These are phyloP conservation scores for Candida sp. DNA, from an alignment of 1,139 yeast genomes.

Conservation along the genomic window DNA sequence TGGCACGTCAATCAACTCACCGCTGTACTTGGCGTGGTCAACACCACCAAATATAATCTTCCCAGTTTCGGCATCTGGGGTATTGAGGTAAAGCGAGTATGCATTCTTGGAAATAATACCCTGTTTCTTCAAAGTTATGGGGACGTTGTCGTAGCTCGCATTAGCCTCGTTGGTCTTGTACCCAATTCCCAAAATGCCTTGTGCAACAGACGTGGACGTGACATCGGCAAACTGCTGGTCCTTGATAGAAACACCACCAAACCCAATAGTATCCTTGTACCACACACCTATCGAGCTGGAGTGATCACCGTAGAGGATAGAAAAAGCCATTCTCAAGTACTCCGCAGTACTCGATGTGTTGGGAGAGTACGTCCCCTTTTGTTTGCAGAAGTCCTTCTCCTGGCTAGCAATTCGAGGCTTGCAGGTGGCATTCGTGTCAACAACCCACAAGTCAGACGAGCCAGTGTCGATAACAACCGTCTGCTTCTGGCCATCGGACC, in stretches of 20 bases:
- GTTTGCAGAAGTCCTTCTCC: constrained; percentile 3
- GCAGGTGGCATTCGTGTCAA: constrained; percentile 10
- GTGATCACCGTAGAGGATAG: constrained; percentile 16
- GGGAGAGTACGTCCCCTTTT: constrained; percentile 9
- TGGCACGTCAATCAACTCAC: constrained; percentile 18
- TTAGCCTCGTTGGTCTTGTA: constrained; percentile 12
- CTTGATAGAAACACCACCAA: constrained; percentile 15
- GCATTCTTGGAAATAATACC: constrained; percentile 53
- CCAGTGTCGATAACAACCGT: constrained; percentile 24
- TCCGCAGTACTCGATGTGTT: constrained; percentile 6
- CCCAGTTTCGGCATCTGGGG: constrained; percentile 23
- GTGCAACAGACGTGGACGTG: constrained; percentile 10
- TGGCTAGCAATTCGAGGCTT: neutral
- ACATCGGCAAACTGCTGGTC: constrained; percentile 21
- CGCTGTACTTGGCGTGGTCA: constrained; percentile 30
- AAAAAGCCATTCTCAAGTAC: constrained; percentile 11
- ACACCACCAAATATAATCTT: constrained; percentile 32
- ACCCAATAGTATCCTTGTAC: constrained; percentile 46
- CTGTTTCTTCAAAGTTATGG: constrained; percentile 27
- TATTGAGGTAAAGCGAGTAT: constrained; percentile 37
- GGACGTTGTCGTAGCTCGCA: constrained; percentile 32
- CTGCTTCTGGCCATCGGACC: constrained; percentile 12
- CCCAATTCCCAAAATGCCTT: constrained; percentile 27
- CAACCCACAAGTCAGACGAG: constrained; percentile 34
- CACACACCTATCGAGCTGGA: constrained; percentile 52